Percentiles rank a stretch among this genome's conserved stretches.
These are phyloP conservation scores for Rhizophagus prolifer DNA, from an alignment of 192 early-diverging fungal genomes.

Conservation along the genomic window DNA sequence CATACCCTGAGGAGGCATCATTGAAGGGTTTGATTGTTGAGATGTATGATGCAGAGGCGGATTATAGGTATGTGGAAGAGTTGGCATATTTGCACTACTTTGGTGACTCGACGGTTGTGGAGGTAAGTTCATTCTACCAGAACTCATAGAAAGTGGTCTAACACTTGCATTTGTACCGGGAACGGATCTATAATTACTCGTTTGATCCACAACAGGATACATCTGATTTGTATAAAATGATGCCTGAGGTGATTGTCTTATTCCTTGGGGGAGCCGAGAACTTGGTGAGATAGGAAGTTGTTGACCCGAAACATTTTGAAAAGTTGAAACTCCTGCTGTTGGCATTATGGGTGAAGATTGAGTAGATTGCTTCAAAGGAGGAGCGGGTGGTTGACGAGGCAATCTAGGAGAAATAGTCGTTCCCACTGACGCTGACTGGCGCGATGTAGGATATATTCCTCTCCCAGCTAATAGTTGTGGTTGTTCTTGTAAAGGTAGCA, in stretches of 20 bases:
- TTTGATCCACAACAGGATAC: not conserved
- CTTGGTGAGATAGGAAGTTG: not conserved
- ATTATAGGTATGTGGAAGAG: slow-evolving; percentile 8
- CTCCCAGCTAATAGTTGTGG: not conserved
- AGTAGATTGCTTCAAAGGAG: not conserved
- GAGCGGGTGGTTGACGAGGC: not conserved
- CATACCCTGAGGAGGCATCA: not conserved
- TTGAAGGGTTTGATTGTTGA: slow-evolving; percentile 1
- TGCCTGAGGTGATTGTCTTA: not conserved
- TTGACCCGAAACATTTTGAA: not conserved
- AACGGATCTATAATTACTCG: not conserved
- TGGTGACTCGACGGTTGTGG: not conserved
- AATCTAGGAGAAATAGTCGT: not conserved
- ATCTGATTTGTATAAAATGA: not conserved
- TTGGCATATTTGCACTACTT: slow-evolving; percentile 7
- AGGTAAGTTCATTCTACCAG: not conserved
- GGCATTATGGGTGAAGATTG: slow-evolving; percentile 1
- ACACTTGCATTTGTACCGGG: not conserved
- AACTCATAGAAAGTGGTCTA: not conserved
- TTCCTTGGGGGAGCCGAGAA: not conserved
- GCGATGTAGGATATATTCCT: not conserved
- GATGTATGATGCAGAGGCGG: not conserved
- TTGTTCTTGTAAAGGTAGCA: not conserved
- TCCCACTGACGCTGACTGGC: not conserved
- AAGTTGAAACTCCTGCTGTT: not conserved